Percentiles rank a stretch among this genome's conserved stretches.
Evolutionary conservation across 257 asterid genomes (phyloP).

Genomic region (Paraleonurus japonicus): DNA sequence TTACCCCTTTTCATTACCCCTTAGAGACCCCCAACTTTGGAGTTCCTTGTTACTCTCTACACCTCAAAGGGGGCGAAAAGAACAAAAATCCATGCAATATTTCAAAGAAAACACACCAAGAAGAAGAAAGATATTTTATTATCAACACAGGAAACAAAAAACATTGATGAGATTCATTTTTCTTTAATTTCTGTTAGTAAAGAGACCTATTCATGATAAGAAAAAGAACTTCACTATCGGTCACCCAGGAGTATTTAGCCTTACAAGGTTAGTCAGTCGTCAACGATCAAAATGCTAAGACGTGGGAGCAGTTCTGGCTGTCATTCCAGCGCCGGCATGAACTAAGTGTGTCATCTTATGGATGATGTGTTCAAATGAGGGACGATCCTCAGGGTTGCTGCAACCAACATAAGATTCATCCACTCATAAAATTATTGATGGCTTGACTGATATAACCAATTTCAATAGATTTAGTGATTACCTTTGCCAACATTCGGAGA

Average conservation of each 20-base stretch:
- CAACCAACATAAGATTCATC: not conserved
- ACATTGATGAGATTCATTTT: not conserved
- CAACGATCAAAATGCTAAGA: slow-evolving; percentile 5
- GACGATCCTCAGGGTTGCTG: slow-evolving; percentile 68
- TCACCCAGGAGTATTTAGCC: too few relatives aligned
- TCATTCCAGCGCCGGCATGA: slow-evolving; percentile 27
- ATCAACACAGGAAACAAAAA: not conserved
- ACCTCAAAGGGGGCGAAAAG: not conserved
- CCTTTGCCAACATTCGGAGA: slow-evolving; percentile 76
- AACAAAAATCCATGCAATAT: not conserved
- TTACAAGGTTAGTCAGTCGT: slow-evolving; percentile 1
- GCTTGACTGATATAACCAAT: not conserved
- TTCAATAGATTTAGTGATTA: slow-evolving; percentile 14
- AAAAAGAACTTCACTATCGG: too few relatives aligned
- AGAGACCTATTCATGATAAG: not conserved
- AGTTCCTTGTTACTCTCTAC: not conserved
- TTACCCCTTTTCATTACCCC: not conserved
- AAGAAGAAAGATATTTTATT: not conserved
- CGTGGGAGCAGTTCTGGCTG: slow-evolving; percentile 19
- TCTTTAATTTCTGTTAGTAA: not conserved
- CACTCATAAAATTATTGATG: too few relatives aligned
- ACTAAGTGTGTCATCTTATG: slow-evolving; percentile 43
- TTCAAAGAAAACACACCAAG: not conserved
- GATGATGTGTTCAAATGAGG: slow-evolving; percentile 59
- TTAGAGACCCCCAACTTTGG: not conserved